Evolutionary conservation across 2,329 filamentous ascomycete species (phyloP).

Genomic region (Penicillium sp.): DNA sequence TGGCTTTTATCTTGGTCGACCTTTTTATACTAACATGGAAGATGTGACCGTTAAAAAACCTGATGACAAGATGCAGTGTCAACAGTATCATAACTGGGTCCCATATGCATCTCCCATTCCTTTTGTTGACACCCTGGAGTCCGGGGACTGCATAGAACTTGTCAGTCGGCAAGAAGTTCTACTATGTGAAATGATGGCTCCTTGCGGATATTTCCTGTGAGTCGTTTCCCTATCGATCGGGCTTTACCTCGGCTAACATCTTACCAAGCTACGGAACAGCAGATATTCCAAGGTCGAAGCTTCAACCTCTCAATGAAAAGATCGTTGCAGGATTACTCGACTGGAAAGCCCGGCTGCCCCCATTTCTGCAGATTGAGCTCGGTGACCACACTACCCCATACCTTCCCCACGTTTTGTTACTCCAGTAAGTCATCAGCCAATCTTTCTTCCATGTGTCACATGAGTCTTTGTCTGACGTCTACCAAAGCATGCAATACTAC

Average conservation of each 20-base stretch:
- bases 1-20: constrained; percentile 41
- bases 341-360: constrained; percentile 31
- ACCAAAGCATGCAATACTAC: constrained; percentile 34
- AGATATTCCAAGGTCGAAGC: constrained; percentile 20
- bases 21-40: constrained; percentile 36
- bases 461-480: neutral
- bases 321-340: constrained; percentile 18
- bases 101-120: constrained; percentile 20
- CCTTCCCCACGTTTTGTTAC: constrained; percentile 30
- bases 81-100: constrained; percentile 18
- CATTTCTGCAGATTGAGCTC: constrained; percentile 24
- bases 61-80: neutral
- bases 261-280: constrained; percentile 12
- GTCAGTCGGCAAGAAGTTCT: constrained; percentile 21
- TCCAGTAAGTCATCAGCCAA: constrained; percentile 24
- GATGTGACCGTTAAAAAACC: constrained; percentile 40
- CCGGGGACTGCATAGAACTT: neutral
- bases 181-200: constrained; percentile 36
- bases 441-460: neutral
- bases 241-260: neutral
- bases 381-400: constrained; percentile 23
- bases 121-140: neutral
- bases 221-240: neutral
- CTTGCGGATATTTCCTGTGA: constrained; percentile 33
- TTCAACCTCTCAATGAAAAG: constrained; percentile 28